A percentile compares a stretch with the other conserved stretches of the same genome.
phyloP scores from a whole-genome alignment of 805 yeast species.

The Nakazawaea holstii region DNA sequence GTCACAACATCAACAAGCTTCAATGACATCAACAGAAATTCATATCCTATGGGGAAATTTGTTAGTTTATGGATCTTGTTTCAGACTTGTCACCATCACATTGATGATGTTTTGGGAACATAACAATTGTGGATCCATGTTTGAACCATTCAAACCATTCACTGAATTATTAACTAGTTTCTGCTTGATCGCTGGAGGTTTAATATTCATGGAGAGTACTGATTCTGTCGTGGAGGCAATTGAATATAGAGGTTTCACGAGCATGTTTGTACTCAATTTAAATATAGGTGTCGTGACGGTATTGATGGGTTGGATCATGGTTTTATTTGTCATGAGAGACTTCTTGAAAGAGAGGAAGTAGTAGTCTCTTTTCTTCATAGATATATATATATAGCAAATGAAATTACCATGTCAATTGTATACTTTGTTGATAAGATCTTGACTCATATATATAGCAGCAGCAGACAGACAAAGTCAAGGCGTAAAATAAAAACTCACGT shows the following conservation, averaged over 20 bases:
- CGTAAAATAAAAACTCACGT: no score
- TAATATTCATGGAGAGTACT: conserved; percentile 87
- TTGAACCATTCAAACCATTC: conserved; percentile 65
- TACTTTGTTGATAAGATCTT: no score
- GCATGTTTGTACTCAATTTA: conserved; percentile 88
- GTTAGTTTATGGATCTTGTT: conserved; percentile 71
- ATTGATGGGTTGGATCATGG: conserved; percentile 85
- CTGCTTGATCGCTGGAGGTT: conserved; percentile 81
- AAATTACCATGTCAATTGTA: no score
- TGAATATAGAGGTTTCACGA: conserved; percentile 75
- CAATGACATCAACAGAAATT: conserved; percentile 66
- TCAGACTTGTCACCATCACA: conserved; percentile 65
- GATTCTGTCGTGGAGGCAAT: conserved; percentile 79
- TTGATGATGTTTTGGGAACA: conserved; percentile 42
- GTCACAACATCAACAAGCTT: conserved; percentile 92
- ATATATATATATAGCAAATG: no score
- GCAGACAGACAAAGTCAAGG: no score
- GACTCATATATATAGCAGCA: no score
- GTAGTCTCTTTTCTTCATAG: no score
- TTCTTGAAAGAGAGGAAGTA: conserved; percentile 27
- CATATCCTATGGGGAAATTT: conserved; percentile 93
- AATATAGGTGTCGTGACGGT: conserved; percentile 74
- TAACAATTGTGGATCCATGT: conserved; percentile 21
- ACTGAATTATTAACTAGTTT: conserved; percentile 81
- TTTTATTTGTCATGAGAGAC: conserved; percentile 58